Evolutionary conservation across 1,139 yeast species (phyloP), one percentile per base, ranked within the genome.

Genomic region (Lodderomyces theae): DNA sequence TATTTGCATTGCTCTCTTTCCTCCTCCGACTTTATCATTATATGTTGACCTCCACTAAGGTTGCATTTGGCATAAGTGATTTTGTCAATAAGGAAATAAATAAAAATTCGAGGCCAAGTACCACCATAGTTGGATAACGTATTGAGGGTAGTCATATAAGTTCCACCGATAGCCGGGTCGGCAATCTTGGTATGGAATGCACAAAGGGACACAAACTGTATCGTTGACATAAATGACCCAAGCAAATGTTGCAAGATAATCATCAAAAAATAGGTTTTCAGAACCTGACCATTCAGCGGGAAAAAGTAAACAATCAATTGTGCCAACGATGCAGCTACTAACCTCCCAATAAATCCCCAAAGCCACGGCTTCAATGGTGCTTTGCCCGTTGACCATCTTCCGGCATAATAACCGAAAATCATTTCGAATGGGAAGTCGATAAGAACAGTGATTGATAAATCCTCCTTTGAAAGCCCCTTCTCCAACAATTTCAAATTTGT

Each of bases 391-490:
- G 96, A 86, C 97, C 97, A 89, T 53, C 89, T 80, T 3, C 96
- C 98, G 2, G 96, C 96, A 54, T 89, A 90, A 60, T 89, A 92
- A 0, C 98, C 97, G 64, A 92, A 90, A 3, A 92, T 64, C 60
- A 92, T 84, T 60, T 94, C 98, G 63, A 92, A 89, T 6, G 99
- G 99, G 63, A 92, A 92, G 59, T 92, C 97, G 40, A 94, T 86
- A 40, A 92, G 66, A 0, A 92, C 98, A 0, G 97, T 87, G 12
- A 92, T 78, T 1, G 97, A 95, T 35, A 92, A 71, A 59, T 92
- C 97, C 60, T 92, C 98, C 56, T 90, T 87, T 26, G 94, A 81
- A 39, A 92, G 78, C 0, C 99, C 99, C 56, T 84, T 85, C 58
- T 92, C 99, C n/a, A 92, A 68, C 19, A 94, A 69, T 57, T 90